Base-by-base conservation (phyloP, 805 yeast species). In the Ogataea thermomethanolica region DNA sequence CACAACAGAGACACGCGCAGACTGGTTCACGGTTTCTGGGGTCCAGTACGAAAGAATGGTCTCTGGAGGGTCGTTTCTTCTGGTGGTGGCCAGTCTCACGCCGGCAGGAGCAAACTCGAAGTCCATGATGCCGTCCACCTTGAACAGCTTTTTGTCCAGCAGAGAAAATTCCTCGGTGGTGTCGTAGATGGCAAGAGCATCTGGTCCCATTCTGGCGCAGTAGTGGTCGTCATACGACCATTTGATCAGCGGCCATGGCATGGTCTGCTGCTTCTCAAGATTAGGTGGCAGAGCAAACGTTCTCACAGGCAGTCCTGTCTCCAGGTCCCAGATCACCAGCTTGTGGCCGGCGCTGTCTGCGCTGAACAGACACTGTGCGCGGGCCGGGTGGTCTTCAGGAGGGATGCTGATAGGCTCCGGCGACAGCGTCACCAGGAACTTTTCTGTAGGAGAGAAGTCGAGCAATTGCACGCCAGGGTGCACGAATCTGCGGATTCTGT, bases 81-180 rank as follows among this genome's bases (percentile, higher is more conserved):
- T 62, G 39, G 78, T 66, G 43, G 74, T 76, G 32, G 79, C 76
- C 41, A 86, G 71, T 53, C 76, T 71, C 37, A 88, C 85, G 51
- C 86, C 84, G 17, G 88, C 81, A 45, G 99, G 99, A 21, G 97
- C 89, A 77, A 91, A 93, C 63, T 88, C 95, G 58, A 93, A 93
- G 65, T 90, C 96, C 56, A 79, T 79, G 49, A 93, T 76, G 42
- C 89, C 95, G 17, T 84, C 85, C 51, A 88, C 76, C 65, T 84
- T 86, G 56, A 89, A 71, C 52, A 86, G 69, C 69, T 90, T 90
- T 69, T 84, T 85, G 59, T 89, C 97, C 52, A 91, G 69, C 49
- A 93, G 76, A 46, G 81, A 78, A 78, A 91, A 88, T 35, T 74
- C 70, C 34, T 75, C 69, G 7, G 41, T 79, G 29, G 89, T 71